phyloP scores from a whole-genome alignment of 208 protist species.

The Trypanosoma grayi region DNA sequence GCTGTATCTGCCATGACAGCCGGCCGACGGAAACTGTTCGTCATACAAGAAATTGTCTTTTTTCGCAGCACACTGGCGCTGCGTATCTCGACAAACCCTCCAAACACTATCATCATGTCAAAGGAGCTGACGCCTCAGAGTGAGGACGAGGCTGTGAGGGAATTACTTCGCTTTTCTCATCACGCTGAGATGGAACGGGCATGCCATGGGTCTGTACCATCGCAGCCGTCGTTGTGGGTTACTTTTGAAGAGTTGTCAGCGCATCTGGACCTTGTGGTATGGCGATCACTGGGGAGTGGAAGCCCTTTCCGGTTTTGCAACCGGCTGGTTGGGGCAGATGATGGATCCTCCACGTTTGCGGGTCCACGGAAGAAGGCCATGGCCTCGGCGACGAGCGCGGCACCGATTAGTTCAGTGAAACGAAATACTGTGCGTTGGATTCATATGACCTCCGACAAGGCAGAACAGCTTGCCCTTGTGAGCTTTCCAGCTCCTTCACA shows the following conservation, averaged over 20 bases:
- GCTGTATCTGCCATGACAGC: background rate
- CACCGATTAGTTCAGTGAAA: background rate
- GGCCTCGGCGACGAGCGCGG: background rate
- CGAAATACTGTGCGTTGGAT: conserved; percentile 30
- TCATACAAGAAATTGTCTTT: conserved; percentile 51
- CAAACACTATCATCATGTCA: conserved; percentile 25
- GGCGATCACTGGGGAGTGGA: conserved; percentile 35
- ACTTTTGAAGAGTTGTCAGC: conserved; percentile 73
- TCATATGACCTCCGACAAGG: conserved; percentile 22
- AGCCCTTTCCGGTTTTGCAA: conserved; percentile 28
- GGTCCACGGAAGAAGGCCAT: conserved; percentile 7
- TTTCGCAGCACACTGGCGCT: conserved; percentile 78
- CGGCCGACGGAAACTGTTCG: conserved; percentile 46
- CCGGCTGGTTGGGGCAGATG: conserved; percentile 6
- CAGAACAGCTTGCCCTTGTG: conserved; percentile 30
- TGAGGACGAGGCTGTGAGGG: conserved; percentile 47
- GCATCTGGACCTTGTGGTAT: conserved; percentile 63
- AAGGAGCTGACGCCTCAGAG: conserved; percentile 21
- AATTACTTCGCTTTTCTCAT: conserved; percentile 22
- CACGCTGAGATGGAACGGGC: background rate
- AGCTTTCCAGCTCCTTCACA: conserved; percentile 1
- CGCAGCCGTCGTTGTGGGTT: conserved; percentile 48
- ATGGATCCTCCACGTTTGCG: background rate
- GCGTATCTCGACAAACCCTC: conserved; percentile 58
- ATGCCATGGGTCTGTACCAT: background rate